Evolutionary conservation across 805 yeast species (phyloP).

Genomic region (Sugiyamaella floridensis): DNA sequence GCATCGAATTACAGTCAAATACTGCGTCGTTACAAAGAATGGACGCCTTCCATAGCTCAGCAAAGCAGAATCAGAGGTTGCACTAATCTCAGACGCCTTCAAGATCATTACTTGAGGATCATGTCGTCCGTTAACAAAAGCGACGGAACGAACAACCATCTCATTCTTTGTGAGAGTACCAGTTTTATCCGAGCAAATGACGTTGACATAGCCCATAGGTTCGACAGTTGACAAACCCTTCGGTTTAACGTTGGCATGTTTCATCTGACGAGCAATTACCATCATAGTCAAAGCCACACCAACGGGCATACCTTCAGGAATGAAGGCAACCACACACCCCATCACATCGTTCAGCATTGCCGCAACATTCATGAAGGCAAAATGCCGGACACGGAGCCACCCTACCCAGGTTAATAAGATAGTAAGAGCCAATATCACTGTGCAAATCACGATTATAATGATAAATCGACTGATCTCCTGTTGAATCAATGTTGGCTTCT

Average conservation of each 20-base stretch:
- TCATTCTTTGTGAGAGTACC: conserved; percentile 45
- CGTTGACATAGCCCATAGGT: conserved; percentile 51
- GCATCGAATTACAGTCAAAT: conserved; percentile 12
- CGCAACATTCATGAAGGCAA: conserved; percentile 38
- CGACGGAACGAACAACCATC: conserved; percentile 27
- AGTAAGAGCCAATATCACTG: conserved; percentile 4
- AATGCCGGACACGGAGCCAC: conserved; percentile 35
- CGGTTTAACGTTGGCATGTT: conserved; percentile 38
- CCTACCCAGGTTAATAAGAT: conserved; percentile 37
- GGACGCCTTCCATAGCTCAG: conserved; percentile 12
- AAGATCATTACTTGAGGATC: neutral
- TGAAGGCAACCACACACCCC: conserved; percentile 41
- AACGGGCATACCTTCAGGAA: conserved; percentile 44
- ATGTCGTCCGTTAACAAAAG: conserved; percentile 9
- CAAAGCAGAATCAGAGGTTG: neutral
- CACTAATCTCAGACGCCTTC: conserved; percentile 7
- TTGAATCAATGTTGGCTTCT: conserved; percentile 30
- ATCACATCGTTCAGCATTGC: conserved; percentile 35
- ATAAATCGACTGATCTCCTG: conserved; percentile 25
- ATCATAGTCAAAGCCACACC: conserved; percentile 47
- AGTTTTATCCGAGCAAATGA: conserved; percentile 48
- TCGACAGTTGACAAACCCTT: conserved; percentile 45
- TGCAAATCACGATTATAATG: conserved; percentile 17
- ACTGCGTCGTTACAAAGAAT: conserved; percentile 20
- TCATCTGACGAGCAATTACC: conserved; percentile 44